Base-by-base conservation (phyloP, 805 yeast species). In the Cyberlindnera petersonii region DNA sequence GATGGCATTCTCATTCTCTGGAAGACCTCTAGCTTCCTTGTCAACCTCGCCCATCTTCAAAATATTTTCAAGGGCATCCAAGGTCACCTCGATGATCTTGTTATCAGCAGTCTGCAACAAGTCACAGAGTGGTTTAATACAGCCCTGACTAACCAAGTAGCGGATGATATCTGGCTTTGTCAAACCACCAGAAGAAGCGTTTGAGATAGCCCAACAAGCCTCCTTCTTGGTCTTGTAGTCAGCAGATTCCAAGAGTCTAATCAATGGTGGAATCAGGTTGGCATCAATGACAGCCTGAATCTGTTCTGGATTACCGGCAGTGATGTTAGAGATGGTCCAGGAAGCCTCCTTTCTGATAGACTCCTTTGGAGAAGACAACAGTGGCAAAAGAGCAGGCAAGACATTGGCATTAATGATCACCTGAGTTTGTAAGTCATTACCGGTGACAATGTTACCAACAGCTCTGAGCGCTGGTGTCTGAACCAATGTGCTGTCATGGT, bases 181-280 rank as follows among this genome's bases (percentile, higher is more conserved):
- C 53, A 88, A 72, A 17, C 97, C 98, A 53, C 98, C 98, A 9
- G 96, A 85, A 14, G 96, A 86, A 26, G 98, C 98, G 61, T 93
- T 93, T 21, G 97, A 88, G 50, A 93, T 84, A 24, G 98, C 98
- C 98, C 98, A 93, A 72, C 98, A 91, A 4, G 98, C 98, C 70
- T 93, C 98, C 65, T 91, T 93, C 63, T 86, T 86, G 24, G 98
- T 91, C 71, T 88, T 89, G 71, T 88, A 89, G 58, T 91, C 98
- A 46, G 93, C 96, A 40, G 77, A 73, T 55, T 78, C 75, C 61
- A 93, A 73, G 48, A 82, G 67, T 60, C 88, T 81, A 53, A 93
- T 80, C 49, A 86, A 75, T 43, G 89, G 95, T 28, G 98, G 98
- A 49, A 93, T 81, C 60, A 93, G 72, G 67, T 93, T 93, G 45